Conservation (phyloP, 768 basidiomycete species). For the Clavaria fumosa region DNA sequence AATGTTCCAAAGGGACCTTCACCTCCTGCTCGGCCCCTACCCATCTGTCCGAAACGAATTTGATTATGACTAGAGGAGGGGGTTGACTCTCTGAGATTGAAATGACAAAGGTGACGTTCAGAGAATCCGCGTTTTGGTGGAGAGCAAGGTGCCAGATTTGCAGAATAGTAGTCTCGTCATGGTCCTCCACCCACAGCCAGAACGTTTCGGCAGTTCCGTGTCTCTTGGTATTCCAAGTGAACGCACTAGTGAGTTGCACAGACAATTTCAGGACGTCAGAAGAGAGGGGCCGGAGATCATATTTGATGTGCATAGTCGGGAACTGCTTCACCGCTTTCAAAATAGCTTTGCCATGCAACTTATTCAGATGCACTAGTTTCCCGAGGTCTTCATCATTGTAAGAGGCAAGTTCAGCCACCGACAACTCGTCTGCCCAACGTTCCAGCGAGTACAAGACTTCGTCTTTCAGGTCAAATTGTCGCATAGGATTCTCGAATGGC, state of each 20-base stretch:
- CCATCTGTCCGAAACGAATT: constrained; percentile 85
- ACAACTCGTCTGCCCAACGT: constrained; percentile 68
- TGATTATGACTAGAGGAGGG: constrained; percentile 55
- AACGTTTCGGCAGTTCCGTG: constrained; percentile 77
- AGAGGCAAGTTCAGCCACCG: constrained; percentile 53
- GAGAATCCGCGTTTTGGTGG: constrained; percentile 39
- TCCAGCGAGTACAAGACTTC: constrained; percentile 70
- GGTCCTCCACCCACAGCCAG: constrained; percentile 93
- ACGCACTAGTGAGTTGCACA: constrained; percentile 46
- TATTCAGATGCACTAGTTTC: constrained; percentile 72
- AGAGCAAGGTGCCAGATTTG: constrained; percentile 65
- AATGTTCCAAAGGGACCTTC: constrained; percentile 40
- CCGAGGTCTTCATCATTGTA: constrained; percentile 60
- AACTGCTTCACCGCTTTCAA: constrained; percentile 72
- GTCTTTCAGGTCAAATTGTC: constrained; percentile 60
- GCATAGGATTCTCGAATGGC: constrained; percentile 88
- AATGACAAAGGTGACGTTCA: constrained; percentile 69
- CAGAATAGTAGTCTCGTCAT: constrained; percentile 64
- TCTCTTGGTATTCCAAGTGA: constrained; percentile 64
- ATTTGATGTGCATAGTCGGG: constrained; percentile 52
- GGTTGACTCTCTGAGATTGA: constrained; percentile 44
- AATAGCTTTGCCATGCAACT: constrained; percentile 66
- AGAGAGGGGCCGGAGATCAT: constrained; percentile 66
- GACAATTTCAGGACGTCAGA: constrained; percentile 70
- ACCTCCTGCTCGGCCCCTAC: constrained; percentile 76